phyloP scores from a whole-genome alignment of 2,329 filamentous ascomycete species.

The Fusarium illudens region DNA sequence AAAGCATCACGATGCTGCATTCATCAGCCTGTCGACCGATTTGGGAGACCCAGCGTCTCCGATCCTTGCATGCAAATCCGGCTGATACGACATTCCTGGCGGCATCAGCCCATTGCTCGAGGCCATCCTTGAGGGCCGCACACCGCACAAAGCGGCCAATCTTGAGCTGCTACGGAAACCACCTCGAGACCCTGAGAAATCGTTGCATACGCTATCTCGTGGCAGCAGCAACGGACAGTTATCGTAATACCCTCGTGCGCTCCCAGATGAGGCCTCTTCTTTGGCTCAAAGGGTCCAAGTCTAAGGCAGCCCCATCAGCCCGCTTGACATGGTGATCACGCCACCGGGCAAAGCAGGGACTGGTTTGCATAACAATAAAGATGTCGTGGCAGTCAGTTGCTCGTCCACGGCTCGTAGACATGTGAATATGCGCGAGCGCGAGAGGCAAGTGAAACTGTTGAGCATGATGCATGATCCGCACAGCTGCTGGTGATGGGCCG shows the following conservation, averaged over 20 bases:
- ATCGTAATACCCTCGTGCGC: not conserved
- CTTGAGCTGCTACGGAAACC: slow-evolving; percentile 16
- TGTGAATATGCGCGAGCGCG: not conserved
- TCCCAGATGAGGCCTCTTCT: not conserved
- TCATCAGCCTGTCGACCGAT: slow-evolving; percentile 12
- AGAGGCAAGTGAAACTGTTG: not conserved
- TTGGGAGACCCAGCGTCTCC: slow-evolving; percentile 1
- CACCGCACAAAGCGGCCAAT: slow-evolving; percentile 9
- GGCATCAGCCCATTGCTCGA: slow-evolving; percentile 33
- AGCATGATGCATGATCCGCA: slow-evolving; percentile 3
- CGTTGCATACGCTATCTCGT: not conserved
- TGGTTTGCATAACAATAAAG: not conserved
- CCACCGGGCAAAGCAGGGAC: not conserved
- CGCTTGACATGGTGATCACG: slow-evolving; percentile 14
- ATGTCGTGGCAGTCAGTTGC: not conserved
- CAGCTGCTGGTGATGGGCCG: not conserved
- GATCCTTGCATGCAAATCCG: slow-evolving; percentile 11
- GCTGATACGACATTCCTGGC: slow-evolving; percentile 30
- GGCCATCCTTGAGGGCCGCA: slow-evolving; percentile 23
- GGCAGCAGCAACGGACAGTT: slow-evolving; percentile 1
- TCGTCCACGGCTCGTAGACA: not conserved
- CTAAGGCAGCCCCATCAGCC: not conserved
- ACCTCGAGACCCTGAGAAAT: not conserved
- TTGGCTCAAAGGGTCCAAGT: not conserved
- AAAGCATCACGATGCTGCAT: slow-evolving; percentile 7